These are phyloP conservation scores for Plectosphaerella sp. DNA, from an alignment of 2,329 filamentous ascomycete genomes.

Conservation along the genomic window DNA sequence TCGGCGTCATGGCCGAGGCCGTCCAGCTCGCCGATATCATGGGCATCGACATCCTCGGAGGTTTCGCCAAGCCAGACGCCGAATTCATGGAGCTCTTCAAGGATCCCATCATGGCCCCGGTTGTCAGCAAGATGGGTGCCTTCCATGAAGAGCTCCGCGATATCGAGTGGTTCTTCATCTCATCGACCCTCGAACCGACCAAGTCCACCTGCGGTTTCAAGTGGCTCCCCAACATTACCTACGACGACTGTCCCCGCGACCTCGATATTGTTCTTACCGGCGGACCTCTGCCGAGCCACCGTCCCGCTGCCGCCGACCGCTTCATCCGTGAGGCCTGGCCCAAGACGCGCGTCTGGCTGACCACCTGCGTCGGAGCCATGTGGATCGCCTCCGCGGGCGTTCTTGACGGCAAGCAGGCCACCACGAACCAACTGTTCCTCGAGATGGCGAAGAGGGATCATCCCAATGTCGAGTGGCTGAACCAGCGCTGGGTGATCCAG, in stretches of 20 bases:
- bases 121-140: slow-evolving; percentile 4
- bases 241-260: slow-evolving; percentile 32
- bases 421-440: slow-evolving; percentile 29
- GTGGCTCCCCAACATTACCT: slow-evolving; percentile 30
- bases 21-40: slow-evolving; percentile 33
- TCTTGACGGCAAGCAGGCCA: slow-evolving; percentile 30
- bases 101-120: slow-evolving; percentile 3
- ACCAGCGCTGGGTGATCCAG: slow-evolving; percentile 32
- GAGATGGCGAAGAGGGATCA: slow-evolving; percentile 18
- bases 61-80: slow-evolving; percentile 20
- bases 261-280: slow-evolving; percentile 34
- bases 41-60: slow-evolving; percentile 32
- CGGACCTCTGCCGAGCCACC: slow-evolving; percentile 23
- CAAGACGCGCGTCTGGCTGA: slow-evolving; percentile 28
- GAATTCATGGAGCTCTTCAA: slow-evolving; percentile 14
- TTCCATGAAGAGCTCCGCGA: slow-evolving; percentile 18
- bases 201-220: slow-evolving; percentile 23
- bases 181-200: slow-evolving; percentile 24
- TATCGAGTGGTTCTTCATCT: slow-evolving; percentile 32
- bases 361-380: slow-evolving; percentile 30
- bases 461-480: slow-evolving; percentile 28
- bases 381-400: slow-evolving; percentile 31
- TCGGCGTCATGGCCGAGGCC: slow-evolving; percentile 32
- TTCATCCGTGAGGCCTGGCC: slow-evolving; percentile 29
- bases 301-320: slow-evolving; percentile 24